These are phyloP conservation scores for Macrolepiota dolichaula DNA, from an alignment of 768 basidiomycete species.

Conservation along the genomic window DNA sequence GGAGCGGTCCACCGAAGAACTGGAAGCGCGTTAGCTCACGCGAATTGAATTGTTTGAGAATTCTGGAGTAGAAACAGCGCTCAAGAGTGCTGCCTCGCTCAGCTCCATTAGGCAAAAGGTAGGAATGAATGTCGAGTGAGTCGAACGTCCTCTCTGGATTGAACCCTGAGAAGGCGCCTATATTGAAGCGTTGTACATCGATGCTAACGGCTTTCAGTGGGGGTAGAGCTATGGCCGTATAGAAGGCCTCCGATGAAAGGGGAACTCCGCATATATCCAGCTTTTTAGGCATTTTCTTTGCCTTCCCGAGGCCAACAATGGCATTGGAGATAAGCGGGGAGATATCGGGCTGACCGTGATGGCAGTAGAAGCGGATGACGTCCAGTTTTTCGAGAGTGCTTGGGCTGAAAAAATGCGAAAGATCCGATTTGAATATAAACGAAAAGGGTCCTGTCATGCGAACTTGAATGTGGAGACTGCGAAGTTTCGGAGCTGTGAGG, in stretches of 20 bases:
- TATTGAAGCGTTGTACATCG: not conserved
- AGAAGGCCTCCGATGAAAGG: not conserved
- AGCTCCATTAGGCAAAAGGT: constrained; percentile 1
- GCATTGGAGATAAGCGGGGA: not conserved
- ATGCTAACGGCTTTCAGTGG: not conserved
- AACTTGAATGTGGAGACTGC: not conserved
- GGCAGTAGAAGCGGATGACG: not conserved
- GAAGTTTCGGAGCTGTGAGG: not conserved
- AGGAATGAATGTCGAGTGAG: not conserved
- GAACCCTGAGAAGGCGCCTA: not conserved
- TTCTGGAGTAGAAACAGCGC: not conserved
- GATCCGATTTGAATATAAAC: not conserved
- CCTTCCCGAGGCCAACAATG: not conserved
- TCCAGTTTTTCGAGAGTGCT: not conserved
- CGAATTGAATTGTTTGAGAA: not conserved
- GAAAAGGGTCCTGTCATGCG: not conserved
- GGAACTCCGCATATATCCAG: not conserved
- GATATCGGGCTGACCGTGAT: not conserved
- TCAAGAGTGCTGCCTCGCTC: not conserved
- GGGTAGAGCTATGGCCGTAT: not conserved
- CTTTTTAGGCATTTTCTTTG: not conserved
- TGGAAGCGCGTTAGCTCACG: not conserved
- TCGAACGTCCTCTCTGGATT: not conserved
- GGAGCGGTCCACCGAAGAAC: not conserved
- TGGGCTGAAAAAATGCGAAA: not conserved